A percentile compares a stretch with the other conserved stretches of the same genome.
phyloP scores from a whole-genome alignment of 805 yeast genomes.

The Spathaspora hagerdaliae region DNA sequence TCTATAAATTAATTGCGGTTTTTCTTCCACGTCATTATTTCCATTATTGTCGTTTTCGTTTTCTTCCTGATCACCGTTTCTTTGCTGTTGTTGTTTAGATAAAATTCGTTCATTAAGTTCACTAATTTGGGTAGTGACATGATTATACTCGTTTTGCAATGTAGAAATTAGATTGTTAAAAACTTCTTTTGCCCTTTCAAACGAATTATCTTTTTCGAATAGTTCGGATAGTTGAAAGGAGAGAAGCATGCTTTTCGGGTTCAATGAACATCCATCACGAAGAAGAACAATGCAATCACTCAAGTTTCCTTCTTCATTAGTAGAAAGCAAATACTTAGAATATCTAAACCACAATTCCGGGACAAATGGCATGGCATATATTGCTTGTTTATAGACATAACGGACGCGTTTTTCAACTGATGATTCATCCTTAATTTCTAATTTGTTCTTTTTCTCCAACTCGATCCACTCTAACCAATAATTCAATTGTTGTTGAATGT shows the following conservation, averaged over 20 bases:
- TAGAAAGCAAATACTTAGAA: slow-evolving; percentile 31
- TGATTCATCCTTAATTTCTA: slow-evolving; percentile 50
- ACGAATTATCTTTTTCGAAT: slow-evolving; percentile 55
- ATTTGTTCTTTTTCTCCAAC: slow-evolving; percentile 72
- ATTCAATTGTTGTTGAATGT: slow-evolving; percentile 39
- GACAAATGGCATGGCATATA: slow-evolving; percentile 54
- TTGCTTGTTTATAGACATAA: slow-evolving; percentile 70
- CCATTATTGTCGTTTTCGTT: slow-evolving; percentile 3
- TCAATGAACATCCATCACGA: slow-evolving; percentile 52
- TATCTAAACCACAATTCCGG: slow-evolving; percentile 79
- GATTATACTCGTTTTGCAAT: slow-evolving; percentile 36
- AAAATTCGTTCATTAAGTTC: slow-evolving; percentile 15
- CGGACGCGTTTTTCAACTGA: slow-evolving; percentile 53
- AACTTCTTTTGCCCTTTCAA: slow-evolving; percentile 45
- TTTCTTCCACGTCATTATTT: slow-evolving; percentile 16
- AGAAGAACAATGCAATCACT: slow-evolving; percentile 45
- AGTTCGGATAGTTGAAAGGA: slow-evolving; percentile 65
- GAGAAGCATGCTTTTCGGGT: slow-evolving; percentile 67
- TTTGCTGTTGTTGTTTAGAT: slow-evolving; percentile 8
- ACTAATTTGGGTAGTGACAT: slow-evolving; percentile 15
- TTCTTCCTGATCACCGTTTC: slow-evolving; percentile 4
- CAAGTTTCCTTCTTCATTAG: slow-evolving; percentile 36
- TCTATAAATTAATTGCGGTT: slow-evolving; percentile 10
- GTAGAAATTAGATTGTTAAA: slow-evolving; percentile 50
- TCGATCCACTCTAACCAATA: slow-evolving; percentile 73